Evolutionary conservation across 1,284 basidiomycete genomes (phyloP).

Genomic region (Boletus albobrunnescens): DNA sequence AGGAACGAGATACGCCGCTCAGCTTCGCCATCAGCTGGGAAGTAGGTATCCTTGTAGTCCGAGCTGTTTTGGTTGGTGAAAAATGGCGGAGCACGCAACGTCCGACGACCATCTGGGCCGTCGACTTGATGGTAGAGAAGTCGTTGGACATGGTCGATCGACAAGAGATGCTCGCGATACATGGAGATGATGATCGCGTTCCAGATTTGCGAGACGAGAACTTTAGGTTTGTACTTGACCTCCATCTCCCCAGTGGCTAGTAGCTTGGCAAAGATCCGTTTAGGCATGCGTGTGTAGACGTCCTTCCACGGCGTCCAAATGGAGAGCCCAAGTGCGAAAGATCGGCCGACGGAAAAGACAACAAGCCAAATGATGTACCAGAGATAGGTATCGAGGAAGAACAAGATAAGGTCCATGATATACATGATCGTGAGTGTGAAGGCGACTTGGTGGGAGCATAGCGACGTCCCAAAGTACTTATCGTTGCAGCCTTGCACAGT

Average conservation of each 20-base stretch:
- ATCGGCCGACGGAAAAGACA: constrained; percentile 86
- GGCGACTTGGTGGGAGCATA: constrained; percentile 86
- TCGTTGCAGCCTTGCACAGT: constrained; percentile 85
- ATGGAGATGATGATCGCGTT: constrained; percentile 98
- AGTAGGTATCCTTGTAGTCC: constrained; percentile 77
- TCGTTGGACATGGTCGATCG: constrained; percentile 92
- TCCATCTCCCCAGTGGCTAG: constrained; percentile 94
- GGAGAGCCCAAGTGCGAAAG: constrained; percentile 85
- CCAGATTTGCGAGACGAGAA: constrained; percentile 96
- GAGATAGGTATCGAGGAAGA: constrained; percentile 97
- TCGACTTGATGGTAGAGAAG: constrained; percentile 94
- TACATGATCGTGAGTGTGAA: constrained; percentile 96
- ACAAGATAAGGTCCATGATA: constrained; percentile 89
- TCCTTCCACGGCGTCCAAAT: constrained; percentile 99
- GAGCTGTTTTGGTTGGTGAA: constrained; percentile 86
- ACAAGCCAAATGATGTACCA: constrained; percentile 98
- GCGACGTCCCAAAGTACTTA: constrained; percentile 68
- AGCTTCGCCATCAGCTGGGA: constrained; percentile 91
- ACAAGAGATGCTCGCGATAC: constrained; percentile 94
- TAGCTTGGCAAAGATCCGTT: constrained; percentile 93
- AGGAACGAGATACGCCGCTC: constrained; percentile 97
- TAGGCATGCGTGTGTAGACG: constrained; percentile 91
- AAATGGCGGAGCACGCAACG: constrained; percentile 90
- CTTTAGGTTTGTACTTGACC: constrained; percentile 97
- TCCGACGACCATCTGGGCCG: constrained; percentile 79